A percentile compares a stretch with the other conserved stretches of the same genome.
phyloP scores from a whole-genome alignment of 1,284 basidiomycete genomes.

The Heterobasidion parviporum region DNA sequence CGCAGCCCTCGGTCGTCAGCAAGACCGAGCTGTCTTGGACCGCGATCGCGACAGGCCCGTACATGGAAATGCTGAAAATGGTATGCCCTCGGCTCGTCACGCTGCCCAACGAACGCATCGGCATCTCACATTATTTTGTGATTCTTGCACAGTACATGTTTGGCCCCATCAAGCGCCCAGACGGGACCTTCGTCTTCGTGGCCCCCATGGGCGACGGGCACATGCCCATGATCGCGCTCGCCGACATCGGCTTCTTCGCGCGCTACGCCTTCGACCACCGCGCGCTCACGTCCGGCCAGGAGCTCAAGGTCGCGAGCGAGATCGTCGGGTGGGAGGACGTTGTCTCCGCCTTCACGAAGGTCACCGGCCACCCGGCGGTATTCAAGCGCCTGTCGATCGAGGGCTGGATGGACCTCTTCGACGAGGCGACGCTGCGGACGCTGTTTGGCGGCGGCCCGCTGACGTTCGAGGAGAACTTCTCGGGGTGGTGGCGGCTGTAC shows the following conservation, averaged over 20 bases:
- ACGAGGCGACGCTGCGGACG: conserved; percentile 23
- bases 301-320: conserved; percentile 34
- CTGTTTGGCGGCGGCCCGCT: conserved; percentile 20
- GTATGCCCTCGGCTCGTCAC: conserved; percentile 16
- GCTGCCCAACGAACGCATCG: neutral
- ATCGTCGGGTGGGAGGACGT: conserved; percentile 32
- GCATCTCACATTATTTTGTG: neutral
- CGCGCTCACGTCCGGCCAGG: conserved; percentile 26
- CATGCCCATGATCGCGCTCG: conserved; percentile 35
- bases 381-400: conserved; percentile 27
- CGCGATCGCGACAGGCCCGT: conserved; percentile 32
- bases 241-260: conserved; percentile 39
- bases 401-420: conserved; percentile 27
- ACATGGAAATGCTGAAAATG: conserved; percentile 34
- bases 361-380: conserved; percentile 31
- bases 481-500: conserved; percentile 31
- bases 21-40: conserved; percentile 31
- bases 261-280: conserved; percentile 38
- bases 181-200: conserved; percentile 38
- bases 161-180: conserved; percentile 28
- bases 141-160: conserved; percentile 23
- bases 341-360: conserved; percentile 28
- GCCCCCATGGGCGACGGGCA: conserved; percentile 29
- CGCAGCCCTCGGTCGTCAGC: conserved; percentile 30
- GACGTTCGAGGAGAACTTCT: conserved; percentile 31